Percentiles rank a stretch among this genome's conserved stretches.
Evolutionary conservation across 169 alveolate genomes (phyloP).

Genomic region (Theileria sp.): DNA sequence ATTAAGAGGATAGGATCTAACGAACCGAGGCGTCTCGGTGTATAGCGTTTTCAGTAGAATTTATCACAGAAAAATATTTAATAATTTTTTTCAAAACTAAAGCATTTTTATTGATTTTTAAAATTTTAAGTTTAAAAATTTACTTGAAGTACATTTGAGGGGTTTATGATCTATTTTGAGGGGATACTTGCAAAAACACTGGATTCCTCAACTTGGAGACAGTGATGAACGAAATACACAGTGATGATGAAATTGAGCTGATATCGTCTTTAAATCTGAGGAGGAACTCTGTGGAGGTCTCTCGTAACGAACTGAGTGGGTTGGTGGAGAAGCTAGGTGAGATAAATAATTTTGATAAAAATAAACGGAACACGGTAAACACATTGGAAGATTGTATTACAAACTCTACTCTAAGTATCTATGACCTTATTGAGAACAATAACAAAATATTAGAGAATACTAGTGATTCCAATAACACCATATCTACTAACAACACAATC

Average conservation of each 20-base stretch:
- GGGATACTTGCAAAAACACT: neutral
- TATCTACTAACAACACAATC: neutral
- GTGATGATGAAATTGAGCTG: conserved; percentile 4
- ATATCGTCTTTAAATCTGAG: neutral
- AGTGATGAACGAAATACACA: neutral
- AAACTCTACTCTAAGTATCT: neutral
- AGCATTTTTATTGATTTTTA: neutral
- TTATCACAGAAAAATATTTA: neutral
- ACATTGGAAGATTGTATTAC: neutral
- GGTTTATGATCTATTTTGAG: neutral
- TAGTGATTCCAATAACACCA: neutral
- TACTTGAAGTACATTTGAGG: neutral
- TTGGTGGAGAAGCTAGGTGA: neutral
- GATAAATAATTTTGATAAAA: neutral
- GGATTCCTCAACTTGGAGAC: neutral
- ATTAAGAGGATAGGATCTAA: neutral
- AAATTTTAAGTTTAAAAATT: too few relatives aligned
- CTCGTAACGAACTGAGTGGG: neutral
- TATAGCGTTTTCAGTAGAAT: neutral
- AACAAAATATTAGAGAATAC: neutral
- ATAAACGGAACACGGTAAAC: neutral
- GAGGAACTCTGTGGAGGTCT: neutral
- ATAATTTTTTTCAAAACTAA: too few relatives aligned
- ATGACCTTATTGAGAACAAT: neutral
- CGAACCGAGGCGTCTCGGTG: neutral